These are phyloP conservation scores for Annulohypoxylon maeteangense DNA, from an alignment of 495 filamentous ascomycete genomes.

Conservation along the genomic window DNA sequence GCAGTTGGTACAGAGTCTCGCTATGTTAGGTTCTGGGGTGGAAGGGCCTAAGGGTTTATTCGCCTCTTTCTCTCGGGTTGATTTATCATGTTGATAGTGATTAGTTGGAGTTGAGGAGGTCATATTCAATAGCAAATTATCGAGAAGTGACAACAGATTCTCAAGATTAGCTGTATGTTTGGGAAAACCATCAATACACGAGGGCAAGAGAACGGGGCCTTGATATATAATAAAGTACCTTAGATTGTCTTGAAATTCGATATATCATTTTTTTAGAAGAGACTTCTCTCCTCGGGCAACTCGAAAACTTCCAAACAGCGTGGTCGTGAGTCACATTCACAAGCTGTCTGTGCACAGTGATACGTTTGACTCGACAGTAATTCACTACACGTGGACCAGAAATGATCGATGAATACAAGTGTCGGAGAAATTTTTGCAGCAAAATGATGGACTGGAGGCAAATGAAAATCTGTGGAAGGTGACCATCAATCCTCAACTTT, in stretches of 20 bases:
- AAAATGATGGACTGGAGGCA: not conserved
- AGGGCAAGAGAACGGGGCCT: not conserved
- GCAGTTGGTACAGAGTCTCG: not conserved
- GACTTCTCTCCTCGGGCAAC: not conserved
- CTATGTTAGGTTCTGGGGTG: not conserved
- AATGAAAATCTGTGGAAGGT: not conserved
- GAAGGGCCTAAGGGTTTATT: not conserved
- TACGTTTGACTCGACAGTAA: not conserved
- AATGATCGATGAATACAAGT: not conserved
- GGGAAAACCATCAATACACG: not conserved
- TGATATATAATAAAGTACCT: not conserved
- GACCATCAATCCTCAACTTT: not conserved
- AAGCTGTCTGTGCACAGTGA: not conserved
- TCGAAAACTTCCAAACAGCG: not conserved
- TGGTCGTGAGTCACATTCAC: not conserved
- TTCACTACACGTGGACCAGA: not conserved
- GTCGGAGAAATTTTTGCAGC: not conserved
- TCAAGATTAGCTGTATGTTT: not conserved
- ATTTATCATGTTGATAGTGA: not conserved
- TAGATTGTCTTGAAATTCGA: not conserved
- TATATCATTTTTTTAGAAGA: not conserved
- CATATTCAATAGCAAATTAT: no score
- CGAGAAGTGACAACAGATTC: not conserved
- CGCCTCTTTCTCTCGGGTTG: not conserved
- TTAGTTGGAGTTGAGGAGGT: not conserved